Conservation (phyloP, 2,329 filamentous ascomycete genomes). For the Fusarium newnesense region DNA sequence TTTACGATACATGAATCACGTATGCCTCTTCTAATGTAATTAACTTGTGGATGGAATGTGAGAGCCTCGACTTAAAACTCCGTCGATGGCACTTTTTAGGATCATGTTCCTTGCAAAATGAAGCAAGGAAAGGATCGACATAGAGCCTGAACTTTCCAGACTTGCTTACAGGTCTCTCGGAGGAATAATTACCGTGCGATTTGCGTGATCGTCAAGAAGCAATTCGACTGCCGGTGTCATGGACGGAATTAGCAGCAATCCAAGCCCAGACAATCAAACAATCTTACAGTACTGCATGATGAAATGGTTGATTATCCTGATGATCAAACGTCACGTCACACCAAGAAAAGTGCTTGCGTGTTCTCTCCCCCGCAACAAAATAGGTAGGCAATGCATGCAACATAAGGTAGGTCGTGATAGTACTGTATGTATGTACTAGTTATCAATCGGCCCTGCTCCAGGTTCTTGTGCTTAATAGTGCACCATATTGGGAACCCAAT, state of each 20-base stretch:
- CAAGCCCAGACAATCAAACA: background rate
- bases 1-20: constrained; percentile 6
- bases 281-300: background rate
- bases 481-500: constrained; percentile 11
- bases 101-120: background rate
- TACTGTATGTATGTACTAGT: background rate
- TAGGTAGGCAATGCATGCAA: background rate
- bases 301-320: constrained; percentile 31
- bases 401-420: background rate
- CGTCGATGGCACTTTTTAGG: background rate
- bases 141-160: background rate
- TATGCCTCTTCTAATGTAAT: background rate
- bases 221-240: constrained; percentile 21
- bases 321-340: constrained; percentile 20
- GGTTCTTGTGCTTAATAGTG: constrained; percentile 18
- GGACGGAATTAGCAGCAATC: background rate
- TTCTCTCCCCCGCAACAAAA: constrained; percentile 6
- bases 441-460: constrained; percentile 32
- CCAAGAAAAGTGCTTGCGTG: background rate
- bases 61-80: background rate
- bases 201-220: constrained; percentile 22
- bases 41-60: constrained; percentile 1
- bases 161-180: constrained; percentile 16
- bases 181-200: constrained; percentile 20
- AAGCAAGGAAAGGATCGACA: constrained; percentile 21